Evolutionary conservation across 75 land plant species (phyloP).

Genomic region (Azolla pinnata): DNA sequence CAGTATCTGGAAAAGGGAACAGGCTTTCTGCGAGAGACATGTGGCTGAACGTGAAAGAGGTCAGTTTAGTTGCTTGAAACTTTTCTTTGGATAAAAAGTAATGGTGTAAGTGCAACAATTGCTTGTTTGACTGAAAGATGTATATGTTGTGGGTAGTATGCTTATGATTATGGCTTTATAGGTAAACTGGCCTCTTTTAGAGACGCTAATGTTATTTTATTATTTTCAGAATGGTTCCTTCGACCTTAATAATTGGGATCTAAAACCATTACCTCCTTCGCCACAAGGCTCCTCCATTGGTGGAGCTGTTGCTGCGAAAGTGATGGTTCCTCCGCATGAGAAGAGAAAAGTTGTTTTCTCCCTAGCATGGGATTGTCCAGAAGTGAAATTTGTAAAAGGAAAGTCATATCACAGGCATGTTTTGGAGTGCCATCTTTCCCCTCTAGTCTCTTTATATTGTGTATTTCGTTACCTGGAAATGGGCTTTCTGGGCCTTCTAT

Average conservation of each 20-base stretch:
- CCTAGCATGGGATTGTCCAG: conserved; percentile 84
- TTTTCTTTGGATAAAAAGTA: too few relatives aligned
- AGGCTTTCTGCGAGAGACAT: conserved; percentile 65
- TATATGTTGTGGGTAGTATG: too few relatives aligned
- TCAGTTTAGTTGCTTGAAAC: conserved; percentile 8
- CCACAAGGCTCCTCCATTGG: conserved; percentile 66
- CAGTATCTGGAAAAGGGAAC: conserved; percentile 51
- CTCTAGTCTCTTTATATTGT: too few relatives aligned
- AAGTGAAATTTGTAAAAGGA: conserved; percentile 66
- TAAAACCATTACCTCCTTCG: conserved; percentile 37
- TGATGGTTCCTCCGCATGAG: conserved; percentile 51
- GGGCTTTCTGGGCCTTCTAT: too few relatives aligned
- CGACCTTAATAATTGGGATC: conserved; percentile 28
- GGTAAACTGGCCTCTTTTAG: too few relatives aligned
- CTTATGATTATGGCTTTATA: too few relatives aligned
- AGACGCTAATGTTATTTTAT: conserved; percentile 3
- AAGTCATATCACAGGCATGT: conserved; percentile 72
- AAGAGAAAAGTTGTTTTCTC: conserved; percentile 54
- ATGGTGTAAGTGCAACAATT: too few relatives aligned
- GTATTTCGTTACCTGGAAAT: too few relatives aligned
- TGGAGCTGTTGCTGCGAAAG: conserved; percentile 81
- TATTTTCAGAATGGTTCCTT: conserved; percentile 70
- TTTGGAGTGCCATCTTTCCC: too few relatives aligned
- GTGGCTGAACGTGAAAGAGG: conserved; percentile 93
- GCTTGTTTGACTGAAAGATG: too few relatives aligned